phyloP scores from a whole-genome alignment of 1,284 basidiomycete genomes.

The Agaricales sp. region DNA sequence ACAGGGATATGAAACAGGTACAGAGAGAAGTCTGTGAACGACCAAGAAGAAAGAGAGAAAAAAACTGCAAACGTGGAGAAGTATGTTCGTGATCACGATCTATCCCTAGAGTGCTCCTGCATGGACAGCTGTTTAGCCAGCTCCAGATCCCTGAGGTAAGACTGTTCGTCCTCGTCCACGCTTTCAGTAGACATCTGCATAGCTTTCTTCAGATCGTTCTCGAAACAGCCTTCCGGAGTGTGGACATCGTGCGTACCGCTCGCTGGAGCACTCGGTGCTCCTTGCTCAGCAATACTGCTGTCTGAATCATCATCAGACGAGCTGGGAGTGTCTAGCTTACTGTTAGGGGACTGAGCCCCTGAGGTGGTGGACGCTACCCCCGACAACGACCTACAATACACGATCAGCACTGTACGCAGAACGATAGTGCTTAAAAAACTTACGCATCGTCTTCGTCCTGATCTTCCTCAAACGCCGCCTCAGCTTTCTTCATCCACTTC shows the following conservation, averaged over 20 bases:
- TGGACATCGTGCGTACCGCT: too few species aligned
- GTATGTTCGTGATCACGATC: too few species aligned
- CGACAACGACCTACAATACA: too few species aligned
- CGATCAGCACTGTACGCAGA: neutral
- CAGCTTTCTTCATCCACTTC: constrained; percentile 14
- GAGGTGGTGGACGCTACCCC: too few species aligned
- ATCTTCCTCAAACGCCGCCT: constrained; percentile 8
- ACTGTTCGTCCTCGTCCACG: constrained; percentile 16
- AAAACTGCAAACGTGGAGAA: too few species aligned
- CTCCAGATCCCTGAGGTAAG: constrained; percentile 25
- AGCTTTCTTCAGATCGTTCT: neutral
- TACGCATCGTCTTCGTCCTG: neutral
- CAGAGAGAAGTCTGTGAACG: too few species aligned
- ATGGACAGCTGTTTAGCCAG: constrained; percentile 26
- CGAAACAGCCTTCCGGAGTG: too few species aligned
- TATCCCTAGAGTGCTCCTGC: too few species aligned
- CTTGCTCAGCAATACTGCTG: neutral
- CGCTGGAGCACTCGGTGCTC: too few species aligned
- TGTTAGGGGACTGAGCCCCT: too few species aligned
- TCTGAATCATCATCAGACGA: neutral
- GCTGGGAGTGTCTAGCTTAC: neutral
- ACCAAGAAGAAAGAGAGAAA: too few species aligned
- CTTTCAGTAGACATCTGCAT: neutral
- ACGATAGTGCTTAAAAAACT: neutral
- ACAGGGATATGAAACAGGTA: too few species aligned